Evolutionary conservation across 352 stramenopile species (phyloP), one percentile per base, ranked within the genome.

Genomic region (Globisporangium parvum): DNA sequence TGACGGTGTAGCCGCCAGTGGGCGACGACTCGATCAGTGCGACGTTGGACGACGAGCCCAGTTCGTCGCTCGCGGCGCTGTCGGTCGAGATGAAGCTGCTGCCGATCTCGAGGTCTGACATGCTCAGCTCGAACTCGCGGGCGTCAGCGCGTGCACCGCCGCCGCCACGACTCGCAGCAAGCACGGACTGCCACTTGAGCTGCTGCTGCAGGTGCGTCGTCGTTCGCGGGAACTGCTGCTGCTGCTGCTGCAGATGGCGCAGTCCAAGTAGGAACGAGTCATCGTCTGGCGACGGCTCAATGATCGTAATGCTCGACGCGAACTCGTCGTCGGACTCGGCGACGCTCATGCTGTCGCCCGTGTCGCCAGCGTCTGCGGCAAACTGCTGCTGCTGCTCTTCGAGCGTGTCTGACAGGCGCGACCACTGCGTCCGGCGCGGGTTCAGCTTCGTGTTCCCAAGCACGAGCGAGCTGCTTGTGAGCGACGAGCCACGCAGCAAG

Each of bases 1-100:
- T 80, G 48, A 80, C 66, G 28, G 80, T 74, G 55, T 76, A 80
- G 53, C 66, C 79, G 28, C 73, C 73, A 62, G 75, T 77, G 18
- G 73, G 65, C n/a, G 73, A 82, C 20, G 73, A 69, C 66, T 70
- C 70, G 46, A 77, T 63, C 60, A 80, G 73, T 26, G 70, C 65
- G 42, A 53, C 47, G 37, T 56, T 56, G 0, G 51, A 41, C 46
- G 24, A 23, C 18, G 42, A 21, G 24, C 54, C 47, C 39, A 47
- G 23, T 14, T 28, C n/a, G 21, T 53, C 33, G 28, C 48, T 63
- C 53, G 17, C 41, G 20, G 42, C 28, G 48, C 39, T 40, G 48
- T 54, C 48, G 3, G n/a, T 40, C 31, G 33, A 54, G 33, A 26
- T 40, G 17, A 45, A 33, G 48, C 31, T 45, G 59, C 47, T 33